Conservation (phyloP, 1,284 basidiomycete species). For the Bjerkandera adusta region DNA sequence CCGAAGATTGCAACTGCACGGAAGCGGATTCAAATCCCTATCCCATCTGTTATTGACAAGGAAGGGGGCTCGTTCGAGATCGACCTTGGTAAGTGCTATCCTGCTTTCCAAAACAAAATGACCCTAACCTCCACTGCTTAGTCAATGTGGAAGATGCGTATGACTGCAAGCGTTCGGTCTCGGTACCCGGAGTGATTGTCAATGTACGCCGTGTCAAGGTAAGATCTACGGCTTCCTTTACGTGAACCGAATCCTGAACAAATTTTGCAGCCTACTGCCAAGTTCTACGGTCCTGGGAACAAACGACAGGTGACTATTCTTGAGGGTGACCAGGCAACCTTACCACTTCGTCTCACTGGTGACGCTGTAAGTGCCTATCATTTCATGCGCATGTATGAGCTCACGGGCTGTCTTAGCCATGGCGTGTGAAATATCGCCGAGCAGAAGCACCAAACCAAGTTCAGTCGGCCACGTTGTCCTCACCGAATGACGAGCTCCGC, state of each 20-base stretch:
- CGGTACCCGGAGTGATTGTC: conserved; percentile 79
- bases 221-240: conserved; percentile 16
- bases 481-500: conserved; percentile 69
- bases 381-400: conserved; percentile 4
- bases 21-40: conserved; percentile 61
- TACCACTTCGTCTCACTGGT: conserved; percentile 84
- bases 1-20: conserved; percentile 52
- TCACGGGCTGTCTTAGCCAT: conserved; percentile 56
- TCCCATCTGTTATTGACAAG: conserved; percentile 64
- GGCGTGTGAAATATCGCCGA: conserved; percentile 77
- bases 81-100: conserved; percentile 57
- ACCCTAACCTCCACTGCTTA: conserved; percentile 25
- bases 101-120: neutral
- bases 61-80: conserved; percentile 82
- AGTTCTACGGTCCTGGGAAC: conserved; percentile 71
- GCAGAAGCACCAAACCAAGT: conserved; percentile 46
- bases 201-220: conserved; percentile 87
- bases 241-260: neutral
- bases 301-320: conserved; percentile 65
- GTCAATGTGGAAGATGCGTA: conserved; percentile 88
- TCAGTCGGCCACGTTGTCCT: conserved; percentile 47
- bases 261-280: conserved; percentile 69
- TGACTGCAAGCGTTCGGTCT: conserved; percentile 80
- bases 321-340: conserved; percentile 70
- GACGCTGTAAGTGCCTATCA: conserved; percentile 61